Evolutionary conservation across 1,284 basidiomycete genomes (phyloP), one percentile per base, ranked within the genome.

Genomic region (Ceratobasidium sp.): DNA sequence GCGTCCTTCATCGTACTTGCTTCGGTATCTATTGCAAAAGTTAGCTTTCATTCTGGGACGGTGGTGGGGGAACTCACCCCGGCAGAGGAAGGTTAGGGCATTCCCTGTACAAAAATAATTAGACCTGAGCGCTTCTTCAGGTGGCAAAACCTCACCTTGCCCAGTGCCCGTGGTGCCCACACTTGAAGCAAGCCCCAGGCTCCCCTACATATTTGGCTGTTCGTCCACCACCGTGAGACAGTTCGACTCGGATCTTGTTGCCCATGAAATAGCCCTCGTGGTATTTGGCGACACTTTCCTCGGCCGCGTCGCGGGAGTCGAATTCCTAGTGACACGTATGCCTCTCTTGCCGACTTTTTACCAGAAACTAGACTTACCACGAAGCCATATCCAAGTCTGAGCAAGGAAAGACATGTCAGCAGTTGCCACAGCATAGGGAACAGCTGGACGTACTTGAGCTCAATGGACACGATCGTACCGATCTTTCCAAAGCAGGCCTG

Each of bases 241-340:
- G 80, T 79, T 94, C 92, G 14, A 94, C 92, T 18, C 90, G 88
- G 73, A 94, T 93, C 82, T 92, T 92, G 80, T 92, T 93, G 50
- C 92, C 92, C 91, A 94, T 92, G 79, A 94, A 94, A 74, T 84
- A 89, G 45, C 74, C 92, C 82, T 93, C 92, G 76, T 94, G 86
- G 77, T 93, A 94, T 77, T 93, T 93, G 9, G 89, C 85, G 9
- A 94, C 91, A 74, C 91, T 92, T 79, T 92, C 90, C 78, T 93
- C 90, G 3, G 92, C 92, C 50, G 92, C 89, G 77, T 91, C 88
- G 53, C 86, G 85, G 52, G 73, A 89, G 45, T 92, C 91, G 77
- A 94, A 94, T 87, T 94, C 92, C 91, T 93, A 76, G 6, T 52
- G 21, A 50, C 62, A 36, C 41, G 30, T 72, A 58, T 57, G 53